These are phyloP conservation scores for Chlorella sp. DNA, from an alignment of 139 green algal species.

Conservation along the genomic window DNA sequence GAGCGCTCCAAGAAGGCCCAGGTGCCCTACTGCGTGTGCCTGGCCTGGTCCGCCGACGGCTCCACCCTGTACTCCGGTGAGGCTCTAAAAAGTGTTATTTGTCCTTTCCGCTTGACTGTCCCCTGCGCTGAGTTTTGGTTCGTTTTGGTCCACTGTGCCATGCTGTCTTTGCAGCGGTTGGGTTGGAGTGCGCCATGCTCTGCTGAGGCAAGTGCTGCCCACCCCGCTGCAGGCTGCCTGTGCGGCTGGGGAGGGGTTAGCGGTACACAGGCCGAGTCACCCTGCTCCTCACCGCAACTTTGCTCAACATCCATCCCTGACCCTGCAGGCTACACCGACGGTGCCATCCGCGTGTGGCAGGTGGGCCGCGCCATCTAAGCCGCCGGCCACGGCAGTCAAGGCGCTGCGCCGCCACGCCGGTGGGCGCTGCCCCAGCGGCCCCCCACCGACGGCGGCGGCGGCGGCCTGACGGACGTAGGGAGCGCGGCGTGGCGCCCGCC, in stretches of 20 bases:
- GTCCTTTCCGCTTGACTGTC: too few relatives aligned
- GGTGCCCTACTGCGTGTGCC: conserved; percentile 91
- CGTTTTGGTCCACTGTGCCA: too few relatives aligned
- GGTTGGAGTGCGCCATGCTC: too few relatives aligned
- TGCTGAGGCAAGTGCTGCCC: too few relatives aligned
- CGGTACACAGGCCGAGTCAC: too few relatives aligned
- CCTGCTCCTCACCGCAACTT: background rate
- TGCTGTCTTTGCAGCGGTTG: too few relatives aligned
- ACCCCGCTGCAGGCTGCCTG: too few relatives aligned
- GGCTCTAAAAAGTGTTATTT: background rate
- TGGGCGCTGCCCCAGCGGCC: background rate
- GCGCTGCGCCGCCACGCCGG: background rate
- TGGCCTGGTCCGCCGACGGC: conserved; percentile 98
- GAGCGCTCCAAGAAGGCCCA: conserved; percentile 39
- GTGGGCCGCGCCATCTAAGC: conserved; percentile 68
- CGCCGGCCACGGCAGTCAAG: background rate
- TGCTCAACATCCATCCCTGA: background rate
- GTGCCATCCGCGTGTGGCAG: conserved; percentile 81
- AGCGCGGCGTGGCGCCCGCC: background rate
- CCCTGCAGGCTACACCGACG: conserved; percentile 82
- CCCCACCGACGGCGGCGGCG: background rate
- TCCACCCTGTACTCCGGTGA: conserved; percentile 89
- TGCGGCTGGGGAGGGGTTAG: too few relatives aligned
- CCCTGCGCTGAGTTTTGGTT: too few relatives aligned
- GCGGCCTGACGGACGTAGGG: conserved; percentile 1